phyloP scores from a whole-genome alignment of 1,284 basidiomycete genomes.

The Wolfiporia cocos region DNA sequence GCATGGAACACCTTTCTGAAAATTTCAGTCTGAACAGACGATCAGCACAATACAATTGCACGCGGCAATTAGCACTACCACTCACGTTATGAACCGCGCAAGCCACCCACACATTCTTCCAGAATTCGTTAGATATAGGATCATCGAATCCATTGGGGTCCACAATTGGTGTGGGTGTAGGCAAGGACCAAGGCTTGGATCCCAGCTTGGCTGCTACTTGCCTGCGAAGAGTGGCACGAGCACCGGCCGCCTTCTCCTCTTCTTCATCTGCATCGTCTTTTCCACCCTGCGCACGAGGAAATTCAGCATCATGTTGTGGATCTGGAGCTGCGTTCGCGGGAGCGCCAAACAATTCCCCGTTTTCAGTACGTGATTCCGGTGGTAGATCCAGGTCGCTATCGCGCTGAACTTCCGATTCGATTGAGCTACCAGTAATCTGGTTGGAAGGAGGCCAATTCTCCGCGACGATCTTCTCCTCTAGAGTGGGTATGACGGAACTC shows the following conservation, averaged over 20 bases:
- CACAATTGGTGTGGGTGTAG: slow-evolving; percentile 63
- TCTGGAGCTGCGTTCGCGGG: slow-evolving; percentile 48
- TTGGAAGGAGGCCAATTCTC: slow-evolving; percentile 30
- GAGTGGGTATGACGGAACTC: slow-evolving; percentile 59
- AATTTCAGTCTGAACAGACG: slow-evolving; percentile 74
- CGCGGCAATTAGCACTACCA: too few relatives aligned
- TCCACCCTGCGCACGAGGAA: slow-evolving; percentile 36
- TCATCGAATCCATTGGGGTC: slow-evolving; percentile 82
- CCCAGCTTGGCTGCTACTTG: slow-evolving; percentile 49
- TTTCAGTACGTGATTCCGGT: slow-evolving; percentile 31
- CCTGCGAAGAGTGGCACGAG: slow-evolving; percentile 47
- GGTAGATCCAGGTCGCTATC: slow-evolving; percentile 16
- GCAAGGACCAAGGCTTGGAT: slow-evolving; percentile 54
- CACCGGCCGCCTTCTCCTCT: slow-evolving; percentile 43
- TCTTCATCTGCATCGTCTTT: slow-evolving; percentile 44
- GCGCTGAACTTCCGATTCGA: slow-evolving; percentile 18
- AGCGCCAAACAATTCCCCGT: slow-evolving; percentile 41
- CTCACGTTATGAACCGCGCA: slow-evolving; percentile 80
- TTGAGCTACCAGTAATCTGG: slow-evolving; percentile 30
- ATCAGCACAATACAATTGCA: too few relatives aligned
- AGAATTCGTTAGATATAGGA: slow-evolving; percentile 81
- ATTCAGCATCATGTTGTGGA: slow-evolving; percentile 37
- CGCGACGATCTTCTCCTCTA: slow-evolving; percentile 63
- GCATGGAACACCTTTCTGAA: slow-evolving; percentile 92
- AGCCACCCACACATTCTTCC: slow-evolving; percentile 85